A percentile compares a stretch with the other conserved stretches of the same genome.
These are phyloP conservation scores for Cercospora berteroae DNA, from an alignment of 2,329 filamentous ascomycete genomes.

Conservation along the genomic window DNA sequence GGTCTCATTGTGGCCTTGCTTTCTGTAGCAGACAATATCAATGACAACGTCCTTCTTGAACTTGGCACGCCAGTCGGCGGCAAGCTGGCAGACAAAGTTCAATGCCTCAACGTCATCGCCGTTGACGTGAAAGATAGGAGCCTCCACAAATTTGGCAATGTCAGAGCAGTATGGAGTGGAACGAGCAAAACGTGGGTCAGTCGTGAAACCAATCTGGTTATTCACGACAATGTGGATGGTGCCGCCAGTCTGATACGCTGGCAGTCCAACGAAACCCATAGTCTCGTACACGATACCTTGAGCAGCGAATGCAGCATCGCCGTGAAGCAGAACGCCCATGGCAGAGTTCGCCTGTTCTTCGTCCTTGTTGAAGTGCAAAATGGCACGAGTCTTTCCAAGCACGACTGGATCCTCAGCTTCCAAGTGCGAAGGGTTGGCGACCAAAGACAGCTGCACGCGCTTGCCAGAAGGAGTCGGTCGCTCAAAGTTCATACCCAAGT, in stretches of 20 bases:
- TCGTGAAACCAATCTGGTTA: conserved; percentile 99
- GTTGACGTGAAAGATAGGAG: conserved; percentile 98
- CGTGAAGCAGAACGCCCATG: conserved; percentile 94
- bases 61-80: conserved; percentile 95
- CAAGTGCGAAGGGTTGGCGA: conserved; percentile 96
- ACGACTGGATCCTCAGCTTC: conserved; percentile 98
- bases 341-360: conserved; percentile 84
- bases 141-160: conserved; percentile 98
- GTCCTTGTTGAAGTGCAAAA: conserved; percentile 98
- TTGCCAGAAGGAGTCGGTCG: conserved; percentile 96
- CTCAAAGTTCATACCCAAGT: conserved; percentile 99
- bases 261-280: conserved; percentile 93
- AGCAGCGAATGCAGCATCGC: conserved; percentile 93
- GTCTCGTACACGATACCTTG: conserved; percentile 99
- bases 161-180: conserved; percentile 99
- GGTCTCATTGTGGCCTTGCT: conserved; percentile 98
- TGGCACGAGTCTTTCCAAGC: conserved; percentile 93
- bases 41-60: conserved; percentile 99
- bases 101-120: conserved; percentile 97
- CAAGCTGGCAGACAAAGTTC: conserved; percentile 96
- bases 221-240: conserved; percentile 97
- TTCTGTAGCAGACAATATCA: conserved; percentile 97
- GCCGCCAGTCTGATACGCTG: conserved; percentile 93
- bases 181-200: conserved; percentile 92
- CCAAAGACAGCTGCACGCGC: conserved; percentile 97